These are phyloP conservation scores for Moesziomyces parantarcticus DNA, from an alignment of 1,284 basidiomycete genomes.

Conservation along the genomic window DNA sequence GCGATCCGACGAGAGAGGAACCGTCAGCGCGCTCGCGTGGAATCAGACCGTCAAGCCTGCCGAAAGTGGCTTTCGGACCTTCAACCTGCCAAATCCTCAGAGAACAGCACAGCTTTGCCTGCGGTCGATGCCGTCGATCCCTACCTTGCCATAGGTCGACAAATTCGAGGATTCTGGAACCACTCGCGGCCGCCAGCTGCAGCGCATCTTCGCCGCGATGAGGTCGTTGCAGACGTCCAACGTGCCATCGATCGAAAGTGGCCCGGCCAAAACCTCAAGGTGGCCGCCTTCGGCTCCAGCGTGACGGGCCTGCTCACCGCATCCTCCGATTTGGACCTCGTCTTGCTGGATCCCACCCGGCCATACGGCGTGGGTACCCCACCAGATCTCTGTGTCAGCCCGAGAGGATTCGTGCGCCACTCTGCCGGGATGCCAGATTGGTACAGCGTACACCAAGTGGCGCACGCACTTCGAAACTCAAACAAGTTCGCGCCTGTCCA, in stretches of 20 bases:
- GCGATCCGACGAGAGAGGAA: constrained; percentile 23
- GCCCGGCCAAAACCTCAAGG: constrained; percentile 41
- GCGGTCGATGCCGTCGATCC: constrained; percentile 12
- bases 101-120: not conserved
- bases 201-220: constrained; percentile 11
- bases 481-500: constrained; percentile 23
- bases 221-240: constrained; percentile 46
- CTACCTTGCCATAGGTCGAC: constrained; percentile 27
- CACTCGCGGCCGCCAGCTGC: constrained; percentile 24
- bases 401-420: constrained; percentile 8
- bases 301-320: constrained; percentile 51
- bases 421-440: constrained; percentile 41
- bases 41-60: constrained; percentile 19
- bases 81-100: not conserved
- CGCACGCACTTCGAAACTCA: constrained; percentile 21
- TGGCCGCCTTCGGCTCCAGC: constrained; percentile 59
- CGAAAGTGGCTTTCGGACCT: constrained; percentile 26
- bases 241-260: constrained; percentile 35
- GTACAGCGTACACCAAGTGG: constrained; percentile 39
- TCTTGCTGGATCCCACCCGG: constrained; percentile 54
- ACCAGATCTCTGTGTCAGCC: constrained; percentile 10
- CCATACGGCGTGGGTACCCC: constrained; percentile 49
- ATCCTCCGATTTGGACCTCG: constrained; percentile 54
- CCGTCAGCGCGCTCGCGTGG: constrained; percentile 10
- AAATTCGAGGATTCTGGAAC: constrained; percentile 43